Percentiles rank a stretch among this genome's conserved stretches.
phyloP scores from a whole-genome alignment of 345 rosid genomes.

The Trapa bicornis region DNA sequence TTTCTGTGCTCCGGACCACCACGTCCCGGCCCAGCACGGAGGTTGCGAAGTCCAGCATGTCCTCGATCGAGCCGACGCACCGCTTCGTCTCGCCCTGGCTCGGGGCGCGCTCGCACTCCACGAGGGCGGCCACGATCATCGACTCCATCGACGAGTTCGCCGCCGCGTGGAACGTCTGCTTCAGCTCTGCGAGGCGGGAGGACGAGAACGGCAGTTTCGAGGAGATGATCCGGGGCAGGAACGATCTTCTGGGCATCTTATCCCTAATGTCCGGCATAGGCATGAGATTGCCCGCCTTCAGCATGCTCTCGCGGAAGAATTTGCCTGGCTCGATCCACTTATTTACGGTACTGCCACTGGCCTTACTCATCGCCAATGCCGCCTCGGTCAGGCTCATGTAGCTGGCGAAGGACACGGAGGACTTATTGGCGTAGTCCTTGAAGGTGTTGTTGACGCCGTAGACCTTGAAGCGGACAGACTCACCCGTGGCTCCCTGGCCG shows the following conservation, averaged over 20 bases:
- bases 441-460: constrained; percentile 22
- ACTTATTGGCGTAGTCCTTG: constrained; percentile 17
- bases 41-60: constrained; percentile 38
- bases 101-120: constrained; percentile 33
- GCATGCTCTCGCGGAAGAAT: constrained; percentile 30
- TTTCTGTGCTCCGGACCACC: constrained; percentile 25
- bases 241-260: constrained; percentile 42
- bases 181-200: constrained; percentile 15
- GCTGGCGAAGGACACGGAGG: constrained; percentile 8
- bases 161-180: constrained; percentile 21
- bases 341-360: constrained; percentile 4
- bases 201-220: constrained; percentile 30
- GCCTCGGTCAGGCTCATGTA: constrained; percentile 11
- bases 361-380: not conserved
- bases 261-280: constrained; percentile 40
- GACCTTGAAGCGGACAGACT: constrained; percentile 15
- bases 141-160: constrained; percentile 29
- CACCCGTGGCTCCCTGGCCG: constrained; percentile 17
- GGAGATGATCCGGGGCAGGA: constrained; percentile 29
- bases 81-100: constrained; percentile 41
- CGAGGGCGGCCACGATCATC: constrained; percentile 13
- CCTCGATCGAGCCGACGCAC: constrained; percentile 36
- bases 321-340: constrained; percentile 42
- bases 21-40: constrained; percentile 26
- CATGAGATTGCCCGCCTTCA: constrained; percentile 27